Base-by-base conservation (phyloP, 2,329 filamentous ascomycete genomes). In the Phyllosticta citriasiana region DNA sequence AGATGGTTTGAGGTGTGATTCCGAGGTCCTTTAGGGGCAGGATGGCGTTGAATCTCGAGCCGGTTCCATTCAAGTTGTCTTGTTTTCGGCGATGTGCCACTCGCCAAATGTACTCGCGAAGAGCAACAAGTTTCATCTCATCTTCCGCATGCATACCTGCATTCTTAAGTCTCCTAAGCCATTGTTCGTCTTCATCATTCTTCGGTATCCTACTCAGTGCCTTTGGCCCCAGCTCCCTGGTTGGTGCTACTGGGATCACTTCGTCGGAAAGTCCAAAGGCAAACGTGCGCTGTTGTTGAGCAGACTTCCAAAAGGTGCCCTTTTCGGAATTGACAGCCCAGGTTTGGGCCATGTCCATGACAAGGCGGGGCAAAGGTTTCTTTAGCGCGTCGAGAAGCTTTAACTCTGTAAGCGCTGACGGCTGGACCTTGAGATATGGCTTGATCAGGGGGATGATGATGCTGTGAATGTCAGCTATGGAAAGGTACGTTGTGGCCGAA, bases 181-280 rank as follows among this genome's bases (percentile, higher is more conserved):
- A 97, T 66, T 91, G 85, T 64, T 97, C 91, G 70, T 99, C 94
- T 72, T 97, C 93, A 8, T 96, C 91, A 66, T 92, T 96, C 69
- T 86, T 92, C 0, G 82, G 76, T 3, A 88, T 77, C 66, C 84
- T 85, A 64, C 79, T 81, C 27, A 94, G 74, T 9, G 84, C 79
- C 67, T 81, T 82, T 56, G 77, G 72, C 47, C 80, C 80, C 58
- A 81, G 71, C 63, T 87, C 85, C 67, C 78, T 80, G 55, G 82
- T 78, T 54, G 82, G 80, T 63, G 84, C 80, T 2, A 79, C 77
- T 10, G 82, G 79, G 24, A 83, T 67, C 16, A 79, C 73, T 26
- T 77, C 74, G n/a, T 81, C 81, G 16, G 82, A 77, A 5, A 84
- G 81, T 1, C 84, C 82, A 58, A 88, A 81, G 0, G 84, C 86